Evolutionary conservation across 352 stramenopile genomes (phyloP).

Genomic region (Phytophthora lateralis): DNA sequence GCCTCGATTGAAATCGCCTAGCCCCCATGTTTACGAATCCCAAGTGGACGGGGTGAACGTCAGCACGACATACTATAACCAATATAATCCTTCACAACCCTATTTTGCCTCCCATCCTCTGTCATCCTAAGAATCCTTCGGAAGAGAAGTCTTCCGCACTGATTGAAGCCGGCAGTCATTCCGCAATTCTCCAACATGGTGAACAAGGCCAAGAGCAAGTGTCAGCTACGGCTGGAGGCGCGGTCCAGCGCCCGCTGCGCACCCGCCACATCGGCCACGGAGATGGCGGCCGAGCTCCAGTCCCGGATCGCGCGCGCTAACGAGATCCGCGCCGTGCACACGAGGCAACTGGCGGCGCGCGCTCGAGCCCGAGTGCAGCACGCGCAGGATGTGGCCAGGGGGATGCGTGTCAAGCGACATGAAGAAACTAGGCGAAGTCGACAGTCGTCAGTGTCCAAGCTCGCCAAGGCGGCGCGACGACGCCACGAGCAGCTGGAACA

Average conservation of each 20-base stretch:
- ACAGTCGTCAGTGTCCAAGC: slow-evolving; percentile 42
- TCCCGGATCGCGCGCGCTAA: slow-evolving; percentile 56
- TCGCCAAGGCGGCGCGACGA: slow-evolving; percentile 53
- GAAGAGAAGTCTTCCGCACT: slow-evolving; percentile 56
- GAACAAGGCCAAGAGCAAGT: slow-evolving; percentile 70
- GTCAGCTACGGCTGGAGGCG: slow-evolving; percentile 71
- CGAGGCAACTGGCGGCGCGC: slow-evolving; percentile 44
- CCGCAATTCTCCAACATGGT: slow-evolving; percentile 72
- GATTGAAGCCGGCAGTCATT: slow-evolving; percentile 15
- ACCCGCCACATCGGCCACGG: slow-evolving; percentile 8
- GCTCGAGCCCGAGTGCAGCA: slow-evolving; percentile 62
- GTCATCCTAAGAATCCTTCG: background rate
- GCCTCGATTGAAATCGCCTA: slow-evolving; percentile 52
- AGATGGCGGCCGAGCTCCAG: slow-evolving; percentile 41
- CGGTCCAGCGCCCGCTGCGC: slow-evolving; percentile 39
- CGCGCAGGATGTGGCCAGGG: slow-evolving; percentile 55
- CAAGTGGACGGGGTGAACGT: background rate
- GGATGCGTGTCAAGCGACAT: slow-evolving; percentile 55
- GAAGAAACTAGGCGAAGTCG: slow-evolving; percentile 44
- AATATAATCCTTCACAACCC: background rate
- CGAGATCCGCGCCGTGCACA: slow-evolving; percentile 47
- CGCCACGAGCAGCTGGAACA: slow-evolving; percentile 49
- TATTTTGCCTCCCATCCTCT: slow-evolving; percentile 2
- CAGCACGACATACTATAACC: background rate
- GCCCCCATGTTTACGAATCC: slow-evolving; percentile 9